Evolutionary conservation across 345 rosid species (phyloP), one percentile per base, ranked within the genome.

Genomic region (Euclidium syriacum): DNA sequence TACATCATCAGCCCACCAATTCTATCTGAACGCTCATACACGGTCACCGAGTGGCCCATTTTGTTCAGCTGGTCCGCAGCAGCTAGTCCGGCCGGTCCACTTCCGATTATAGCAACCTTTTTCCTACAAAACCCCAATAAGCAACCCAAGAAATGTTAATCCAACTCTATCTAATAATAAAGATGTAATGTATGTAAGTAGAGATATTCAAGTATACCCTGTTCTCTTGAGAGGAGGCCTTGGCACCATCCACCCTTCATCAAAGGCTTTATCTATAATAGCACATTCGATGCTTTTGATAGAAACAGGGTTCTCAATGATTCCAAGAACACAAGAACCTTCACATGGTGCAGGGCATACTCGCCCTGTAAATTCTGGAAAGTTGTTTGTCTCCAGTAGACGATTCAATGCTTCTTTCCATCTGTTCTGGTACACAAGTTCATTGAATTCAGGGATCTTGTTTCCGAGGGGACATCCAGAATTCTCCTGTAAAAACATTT

Each of bases 271-370:
- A 73, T 94, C 99, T 26, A 94, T 90, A 52, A 94, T 94, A 1
- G 95, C 62, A 67, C 97, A 87, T 72, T 94, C 99, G 36, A 94
- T 94, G 64, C 60, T 86, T 66, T 95, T 95, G 55, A 95, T 95
- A 17, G 99, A 95, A 4, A 95, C 99, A 17, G 99, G 99, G 74
- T 95, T 91, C 73, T 95, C 99, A 70, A 95, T 95, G 25, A 95
- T 95, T n/a, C 99, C 99, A 43, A 95, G 98, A 48, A 95, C 99
- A 48, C 99, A 95, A 52, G 99, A 86, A 52, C 99, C 99, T 80
- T 95, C 99, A 69, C 99, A 95, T 4, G 99, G 99, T 53, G 99
- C 99, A 73, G 99, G 98, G 67, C 99, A 95, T 18, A 95, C 99
- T n/a, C 99, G 77, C 34, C 99, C 99, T 16, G 99, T 95, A 59